phyloP scores from a whole-genome alignment of 306 rosid species.

The Quillaja saponaria region DNA sequence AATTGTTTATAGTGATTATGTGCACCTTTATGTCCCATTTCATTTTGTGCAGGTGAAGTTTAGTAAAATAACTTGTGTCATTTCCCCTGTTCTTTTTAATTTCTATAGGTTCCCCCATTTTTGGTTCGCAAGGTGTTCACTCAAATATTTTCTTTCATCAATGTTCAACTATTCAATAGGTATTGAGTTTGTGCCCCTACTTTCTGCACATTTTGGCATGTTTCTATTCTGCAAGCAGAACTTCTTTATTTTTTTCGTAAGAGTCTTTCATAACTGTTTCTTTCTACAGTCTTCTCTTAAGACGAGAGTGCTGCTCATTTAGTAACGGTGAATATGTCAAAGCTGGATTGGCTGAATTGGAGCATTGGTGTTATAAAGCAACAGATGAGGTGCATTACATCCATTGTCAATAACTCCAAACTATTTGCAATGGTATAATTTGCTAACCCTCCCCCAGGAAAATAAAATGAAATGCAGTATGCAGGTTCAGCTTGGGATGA shows the following conservation, averaged over 20 bases:
- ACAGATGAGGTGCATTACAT: constrained; percentile 72
- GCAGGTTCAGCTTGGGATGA: constrained; percentile 98
- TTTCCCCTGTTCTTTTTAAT: constrained; percentile 14
- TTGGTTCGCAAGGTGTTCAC: constrained; percentile 92
- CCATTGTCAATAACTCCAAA: constrained; percentile 4
- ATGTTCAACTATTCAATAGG: constrained; percentile 98
- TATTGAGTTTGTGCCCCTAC: constrained; percentile 29
- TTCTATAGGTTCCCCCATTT: constrained; percentile 55
- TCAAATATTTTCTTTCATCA: constrained; percentile 80
- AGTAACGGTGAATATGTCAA: constrained; percentile 97
- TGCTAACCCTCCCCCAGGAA: constrained; percentile 24
- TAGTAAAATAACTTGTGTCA: constrained; percentile 16
- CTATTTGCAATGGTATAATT: constrained; percentile 14
- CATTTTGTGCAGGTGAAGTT: constrained; percentile 3
- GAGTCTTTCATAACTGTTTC: constrained; percentile 8
- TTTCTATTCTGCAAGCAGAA: constrained; percentile 13
- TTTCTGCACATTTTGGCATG: constrained; percentile 10
- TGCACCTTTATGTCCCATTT: not conserved
- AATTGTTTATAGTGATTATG: too few relatives aligned
- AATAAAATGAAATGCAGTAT: constrained; percentile 35
- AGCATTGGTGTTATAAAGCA: constrained; percentile 89
- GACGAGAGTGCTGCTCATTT: constrained; percentile 99
- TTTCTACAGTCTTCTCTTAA: constrained; percentile 81
- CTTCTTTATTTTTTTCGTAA: not conserved
- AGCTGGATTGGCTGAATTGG: constrained; percentile 96